Conservation (phyloP, 805 yeast genomes). For the Zygoascus biomembranicola region DNA sequence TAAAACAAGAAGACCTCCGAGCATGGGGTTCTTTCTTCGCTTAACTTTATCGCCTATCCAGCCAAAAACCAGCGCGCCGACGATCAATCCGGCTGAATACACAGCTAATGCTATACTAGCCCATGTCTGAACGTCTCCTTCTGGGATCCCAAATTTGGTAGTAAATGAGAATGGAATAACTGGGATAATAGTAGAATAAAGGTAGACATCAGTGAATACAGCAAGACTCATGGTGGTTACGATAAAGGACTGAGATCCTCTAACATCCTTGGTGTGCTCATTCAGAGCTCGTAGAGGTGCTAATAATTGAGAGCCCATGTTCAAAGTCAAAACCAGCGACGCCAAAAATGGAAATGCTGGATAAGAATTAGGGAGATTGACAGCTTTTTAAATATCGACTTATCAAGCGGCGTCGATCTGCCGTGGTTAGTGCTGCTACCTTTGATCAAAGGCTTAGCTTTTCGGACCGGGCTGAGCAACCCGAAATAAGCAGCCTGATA, state of each 20-base stretch:
- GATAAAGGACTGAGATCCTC: constrained; percentile 11
- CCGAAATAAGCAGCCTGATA: too few relatives aligned
- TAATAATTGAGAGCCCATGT: too few relatives aligned
- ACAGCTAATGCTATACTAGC: constrained; percentile 24
- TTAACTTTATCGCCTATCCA: constrained; percentile 20
- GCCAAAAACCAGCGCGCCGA: constrained; percentile 25
- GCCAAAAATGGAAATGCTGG: too few relatives aligned
- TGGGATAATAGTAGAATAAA: constrained; percentile 27
- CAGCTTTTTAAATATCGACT: too few relatives aligned
- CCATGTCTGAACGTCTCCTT: constrained; percentile 20
- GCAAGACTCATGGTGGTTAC: constrained; percentile 25
- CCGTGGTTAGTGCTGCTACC: too few relatives aligned
- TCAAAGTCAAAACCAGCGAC: too few relatives aligned
- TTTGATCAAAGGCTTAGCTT: too few relatives aligned
- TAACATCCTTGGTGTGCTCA: too few relatives aligned
- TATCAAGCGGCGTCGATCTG: too few relatives aligned
- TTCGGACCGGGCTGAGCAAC: too few relatives aligned
- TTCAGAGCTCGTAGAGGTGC: too few relatives aligned
- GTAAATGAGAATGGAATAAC: constrained; percentile 27
- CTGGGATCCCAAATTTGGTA: constrained; percentile 20
- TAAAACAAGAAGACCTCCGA: constrained; percentile 24
- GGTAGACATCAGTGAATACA: constrained; percentile 26
- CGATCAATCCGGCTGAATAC: constrained; percentile 28
- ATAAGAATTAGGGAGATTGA: too few relatives aligned
- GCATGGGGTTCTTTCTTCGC: constrained; percentile 23